Evolutionary conservation across 768 basidiomycete species (phyloP).

Genomic region (Boletus insuetus): DNA sequence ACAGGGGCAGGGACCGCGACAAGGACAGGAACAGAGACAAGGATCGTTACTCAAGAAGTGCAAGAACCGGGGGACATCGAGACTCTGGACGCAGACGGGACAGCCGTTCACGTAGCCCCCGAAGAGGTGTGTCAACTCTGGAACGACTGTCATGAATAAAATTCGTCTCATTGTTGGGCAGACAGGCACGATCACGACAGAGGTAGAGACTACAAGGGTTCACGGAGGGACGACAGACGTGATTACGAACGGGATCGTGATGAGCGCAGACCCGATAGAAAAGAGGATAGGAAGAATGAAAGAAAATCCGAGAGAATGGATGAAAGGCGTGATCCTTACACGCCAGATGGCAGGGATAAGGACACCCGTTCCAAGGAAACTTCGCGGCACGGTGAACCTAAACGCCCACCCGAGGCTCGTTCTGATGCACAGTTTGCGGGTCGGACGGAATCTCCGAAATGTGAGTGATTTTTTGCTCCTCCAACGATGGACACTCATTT

Average conservation of each 20-base stretch:
- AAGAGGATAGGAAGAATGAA: slow-evolving; percentile 32
- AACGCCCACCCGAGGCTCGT: slow-evolving; percentile 17
- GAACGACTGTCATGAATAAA: not conserved
- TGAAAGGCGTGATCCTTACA: slow-evolving; percentile 39
- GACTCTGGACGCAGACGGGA: slow-evolving; percentile 34
- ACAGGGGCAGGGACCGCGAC: slow-evolving; percentile 26
- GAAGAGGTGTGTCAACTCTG: slow-evolving; percentile 27
- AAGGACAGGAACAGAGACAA: slow-evolving; percentile 34
- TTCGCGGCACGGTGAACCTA: slow-evolving; percentile 22
- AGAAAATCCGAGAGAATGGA: slow-evolving; percentile 35
- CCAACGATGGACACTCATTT: not conserved
- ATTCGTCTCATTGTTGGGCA: slow-evolving; percentile 10
- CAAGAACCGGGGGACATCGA: slow-evolving; percentile 32
- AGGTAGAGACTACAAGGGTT: slow-evolving; percentile 39
- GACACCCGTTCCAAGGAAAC: slow-evolving; percentile 25
- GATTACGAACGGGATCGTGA: slow-evolving; percentile 32
- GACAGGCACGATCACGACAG: slow-evolving; percentile 36
- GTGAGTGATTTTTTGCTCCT: slow-evolving; percentile 10
- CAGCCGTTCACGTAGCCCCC: slow-evolving; percentile 40
- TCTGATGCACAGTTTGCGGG: slow-evolving; percentile 11
- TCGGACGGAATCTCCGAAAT: slow-evolving; percentile 9
- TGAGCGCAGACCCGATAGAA: slow-evolving; percentile 31
- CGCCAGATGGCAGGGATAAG: slow-evolving; percentile 34
- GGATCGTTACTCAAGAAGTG: slow-evolving; percentile 42
- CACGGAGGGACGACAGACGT: slow-evolving; percentile 34